Evolutionary conservation across 805 yeast species (phyloP).

Genomic region (Dipodascopsis uninucleata): DNA sequence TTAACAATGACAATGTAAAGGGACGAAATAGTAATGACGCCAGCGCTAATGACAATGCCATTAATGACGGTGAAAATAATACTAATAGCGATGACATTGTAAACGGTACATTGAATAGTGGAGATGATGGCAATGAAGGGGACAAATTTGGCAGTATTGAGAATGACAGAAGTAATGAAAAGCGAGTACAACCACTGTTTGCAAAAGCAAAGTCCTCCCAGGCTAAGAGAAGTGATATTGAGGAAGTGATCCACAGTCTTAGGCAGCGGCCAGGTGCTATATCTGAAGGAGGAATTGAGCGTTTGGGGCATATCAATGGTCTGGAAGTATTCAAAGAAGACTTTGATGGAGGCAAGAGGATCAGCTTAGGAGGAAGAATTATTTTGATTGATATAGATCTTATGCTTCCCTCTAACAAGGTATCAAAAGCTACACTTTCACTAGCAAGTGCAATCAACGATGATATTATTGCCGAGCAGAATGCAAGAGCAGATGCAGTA

Average conservation of each 20-base stretch:
- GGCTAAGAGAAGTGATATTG: too few relatives aligned
- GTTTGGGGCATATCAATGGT: constrained; percentile 34
- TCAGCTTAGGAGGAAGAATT: constrained; percentile 40
- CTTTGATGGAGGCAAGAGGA: constrained; percentile 33
- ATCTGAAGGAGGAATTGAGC: constrained; percentile 36
- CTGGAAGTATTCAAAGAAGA: constrained; percentile 41
- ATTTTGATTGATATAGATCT: constrained; percentile 38
- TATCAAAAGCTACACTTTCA: constrained; percentile 26
- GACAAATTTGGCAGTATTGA: too few relatives aligned
- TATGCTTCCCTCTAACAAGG: constrained; percentile 14
- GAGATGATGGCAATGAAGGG: too few relatives aligned
- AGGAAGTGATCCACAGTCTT: constrained; percentile 29
- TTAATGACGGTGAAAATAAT: too few relatives aligned
- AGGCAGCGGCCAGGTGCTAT: constrained; percentile 37
- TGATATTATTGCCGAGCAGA: constrained; percentile 33
- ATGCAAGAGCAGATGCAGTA: constrained; percentile 28
- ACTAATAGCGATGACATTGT: too few relatives aligned
- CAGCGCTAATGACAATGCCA: too few relatives aligned
- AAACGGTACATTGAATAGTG: too few relatives aligned
- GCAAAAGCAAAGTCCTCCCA: too few relatives aligned
- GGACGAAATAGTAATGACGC: too few relatives aligned
- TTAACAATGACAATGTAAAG: too few relatives aligned
- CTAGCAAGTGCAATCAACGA: constrained; percentile 20
- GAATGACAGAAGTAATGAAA: too few relatives aligned
- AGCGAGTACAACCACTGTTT: too few relatives aligned